These are phyloP conservation scores for Fusarium annulatum DNA, from an alignment of 2,329 filamentous ascomycete species.

Conservation along the genomic window DNA sequence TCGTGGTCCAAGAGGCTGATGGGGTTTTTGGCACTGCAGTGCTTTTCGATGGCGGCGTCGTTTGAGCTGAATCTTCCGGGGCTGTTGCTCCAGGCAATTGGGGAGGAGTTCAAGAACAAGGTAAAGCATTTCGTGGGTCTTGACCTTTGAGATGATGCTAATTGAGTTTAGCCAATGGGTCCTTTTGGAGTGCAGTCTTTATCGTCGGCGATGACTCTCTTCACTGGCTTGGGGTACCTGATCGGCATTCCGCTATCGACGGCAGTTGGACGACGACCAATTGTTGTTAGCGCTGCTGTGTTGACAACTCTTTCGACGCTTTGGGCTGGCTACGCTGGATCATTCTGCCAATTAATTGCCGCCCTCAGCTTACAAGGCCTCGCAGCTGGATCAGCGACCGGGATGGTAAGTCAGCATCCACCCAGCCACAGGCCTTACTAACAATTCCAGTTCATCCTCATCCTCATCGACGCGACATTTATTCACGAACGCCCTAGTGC, in stretches of 20 bases:
- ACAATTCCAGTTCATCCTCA: neutral
- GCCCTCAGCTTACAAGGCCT: slow-evolving; percentile 17
- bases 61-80: slow-evolving; percentile 27
- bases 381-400: slow-evolving; percentile 2
- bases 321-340: slow-evolving; percentile 12
- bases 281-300: slow-evolving; percentile 2
- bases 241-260: slow-evolving; percentile 27
- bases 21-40: slow-evolving; percentile 15
- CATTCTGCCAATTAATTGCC: slow-evolving; percentile 10
- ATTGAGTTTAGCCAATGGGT: neutral
- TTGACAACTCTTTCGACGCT: slow-evolving; percentile 11
- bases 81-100: neutral
- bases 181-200: slow-evolving; percentile 3
- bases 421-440: fast-evolving
- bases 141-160: fast-evolving
- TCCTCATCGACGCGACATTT: slow-evolving; percentile 30
- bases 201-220: slow-evolving; percentile 27
- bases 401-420: slow-evolving; percentile 4
- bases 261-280: slow-evolving; percentile 25
- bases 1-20: slow-evolving; percentile 9
- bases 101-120: slow-evolving; percentile 6
- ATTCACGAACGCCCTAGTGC: slow-evolving; percentile 32
- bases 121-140: neutral
- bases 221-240: slow-evolving; percentile 15
- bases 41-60: slow-evolving; percentile 10